Conservation (phyloP, 2,329 filamentous ascomycete genomes). For the Colletotrichum gigasporum region DNA sequence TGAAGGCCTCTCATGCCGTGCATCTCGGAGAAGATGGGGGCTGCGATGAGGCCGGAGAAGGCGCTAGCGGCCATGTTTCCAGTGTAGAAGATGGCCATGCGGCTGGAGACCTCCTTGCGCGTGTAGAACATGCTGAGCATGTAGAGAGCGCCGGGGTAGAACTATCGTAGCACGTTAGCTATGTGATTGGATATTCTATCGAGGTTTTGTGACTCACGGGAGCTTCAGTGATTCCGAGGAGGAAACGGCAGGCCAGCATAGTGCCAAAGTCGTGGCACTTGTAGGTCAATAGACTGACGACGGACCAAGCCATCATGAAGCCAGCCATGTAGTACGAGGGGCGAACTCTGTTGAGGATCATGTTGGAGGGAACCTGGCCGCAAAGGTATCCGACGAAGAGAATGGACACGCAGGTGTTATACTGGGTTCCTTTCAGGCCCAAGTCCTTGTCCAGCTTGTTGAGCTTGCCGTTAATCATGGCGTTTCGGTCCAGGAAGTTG, state of each 20-base stretch:
- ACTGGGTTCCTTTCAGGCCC: constrained; percentile 38
- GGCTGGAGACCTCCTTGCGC: constrained; percentile 32
- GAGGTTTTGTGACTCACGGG: constrained; percentile 3
- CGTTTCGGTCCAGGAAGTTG: constrained; percentile 41
- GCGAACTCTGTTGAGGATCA: constrained; percentile 43
- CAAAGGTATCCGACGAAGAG: constrained; percentile 32
- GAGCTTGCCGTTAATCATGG: constrained; percentile 41
- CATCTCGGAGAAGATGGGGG: constrained; percentile 54
- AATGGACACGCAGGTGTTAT: constrained; percentile 39
- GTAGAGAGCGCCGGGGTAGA: constrained; percentile 32
- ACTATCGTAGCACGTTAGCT: background rate
- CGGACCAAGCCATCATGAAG: constrained; percentile 32
- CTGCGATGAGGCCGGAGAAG: constrained; percentile 54
- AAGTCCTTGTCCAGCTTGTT: constrained; percentile 40
- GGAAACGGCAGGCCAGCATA: constrained; percentile 31
- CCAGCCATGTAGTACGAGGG: constrained; percentile 34
- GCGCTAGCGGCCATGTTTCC: constrained; percentile 55
- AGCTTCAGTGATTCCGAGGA: constrained; percentile 32
- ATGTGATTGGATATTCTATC: background rate
- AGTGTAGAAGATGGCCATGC: constrained; percentile 54
- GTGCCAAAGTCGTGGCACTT: constrained; percentile 24
- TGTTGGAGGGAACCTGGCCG: constrained; percentile 42
- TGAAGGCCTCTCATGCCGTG: constrained; percentile 46
- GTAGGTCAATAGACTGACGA: constrained; percentile 32
- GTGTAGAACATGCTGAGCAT: constrained; percentile 34